Evolutionary conservation across 1,284 basidiomycete genomes (phyloP), one percentile per base, ranked within the genome.

Genomic region (Irpex sp.): DNA sequence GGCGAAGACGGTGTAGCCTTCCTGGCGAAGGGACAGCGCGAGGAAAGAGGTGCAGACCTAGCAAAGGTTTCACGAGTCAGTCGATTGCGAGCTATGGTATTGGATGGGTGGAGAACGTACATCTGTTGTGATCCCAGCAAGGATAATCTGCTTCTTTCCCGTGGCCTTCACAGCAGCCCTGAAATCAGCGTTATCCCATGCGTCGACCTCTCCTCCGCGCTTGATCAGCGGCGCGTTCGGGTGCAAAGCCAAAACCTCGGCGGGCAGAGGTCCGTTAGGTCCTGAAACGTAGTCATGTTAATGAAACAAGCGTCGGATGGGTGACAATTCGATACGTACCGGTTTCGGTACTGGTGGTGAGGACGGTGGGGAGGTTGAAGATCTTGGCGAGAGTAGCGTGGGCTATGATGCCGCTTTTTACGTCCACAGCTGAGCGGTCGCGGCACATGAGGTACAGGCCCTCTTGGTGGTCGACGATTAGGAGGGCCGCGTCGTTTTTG

Each of bases 151-250:
- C 65, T 78, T 80, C 68, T 79, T 81, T 2, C 79, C 79, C 2
- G 80, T 81, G 3, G 79, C 78, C 53, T 76, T 69, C 31, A 83
- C 79, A n/a, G 81, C 81, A 1, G 69, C 70, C 49, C 76, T 73
- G 72, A 83, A 81, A 56, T 81, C 80, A 3, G 71, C 62, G 68
- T 80, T 82, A 68, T 82, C 80, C 81, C 81, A 83, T 11, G 81
- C 80, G 63, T 82, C 71, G 11, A 82, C 81, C 68, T 83, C 79
- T 1, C 80, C 80, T n/a, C 76, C 67, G 15, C 81, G 75, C 70
- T 76, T 80, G 71, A 82, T 78, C 63, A 76, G 69, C 5, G 79
- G 74, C 1, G 79, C 78, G 57, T 78, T 67, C 2, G 79, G 77
- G 60, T 82, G 77, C 77, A 82, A 76, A 0, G 71, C 77, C 15